phyloP scores from a whole-genome alignment of 768 basidiomycete species.

The Pleurotus giganteus region DNA sequence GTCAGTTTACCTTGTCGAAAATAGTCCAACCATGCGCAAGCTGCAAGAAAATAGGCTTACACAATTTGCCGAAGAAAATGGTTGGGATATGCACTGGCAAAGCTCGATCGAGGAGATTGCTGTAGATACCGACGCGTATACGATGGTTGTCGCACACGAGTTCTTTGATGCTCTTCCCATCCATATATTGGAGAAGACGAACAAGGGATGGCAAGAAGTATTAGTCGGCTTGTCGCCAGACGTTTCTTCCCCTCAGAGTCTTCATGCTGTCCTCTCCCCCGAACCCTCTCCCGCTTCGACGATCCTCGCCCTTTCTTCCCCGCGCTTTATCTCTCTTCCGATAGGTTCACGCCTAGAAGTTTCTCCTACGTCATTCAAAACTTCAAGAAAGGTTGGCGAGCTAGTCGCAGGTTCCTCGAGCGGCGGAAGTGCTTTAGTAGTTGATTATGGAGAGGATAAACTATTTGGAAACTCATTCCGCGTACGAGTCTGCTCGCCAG shows the following conservation, averaged over 20 bases:
- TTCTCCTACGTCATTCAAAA: constrained; percentile 65
- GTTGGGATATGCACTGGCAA: constrained; percentile 63
- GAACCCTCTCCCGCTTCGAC: constrained; percentile 47
- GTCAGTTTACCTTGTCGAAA: constrained; percentile 79
- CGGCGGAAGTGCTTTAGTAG: constrained; percentile 65
- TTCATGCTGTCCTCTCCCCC: constrained; percentile 68
- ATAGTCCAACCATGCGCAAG: constrained; percentile 61
- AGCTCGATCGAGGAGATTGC: constrained; percentile 69
- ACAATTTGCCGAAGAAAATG: constrained; percentile 23
- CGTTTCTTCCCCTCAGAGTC: constrained; percentile 26
- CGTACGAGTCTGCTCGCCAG: constrained; percentile 42
- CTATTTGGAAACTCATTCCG: constrained; percentile 75
- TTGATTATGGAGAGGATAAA: constrained; percentile 86
- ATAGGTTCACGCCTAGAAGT: constrained; percentile 79
- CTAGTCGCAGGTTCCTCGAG: constrained; percentile 39
- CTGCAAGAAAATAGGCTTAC: constrained; percentile 57
- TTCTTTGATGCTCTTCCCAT: constrained; percentile 97
- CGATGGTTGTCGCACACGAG: constrained; percentile 91
- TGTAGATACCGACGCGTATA: constrained; percentile 51
- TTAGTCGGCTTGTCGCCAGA: constrained; percentile 51
- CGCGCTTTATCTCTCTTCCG: constrained; percentile 67
- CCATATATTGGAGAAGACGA: constrained; percentile 81
- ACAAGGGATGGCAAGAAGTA: constrained; percentile 84
- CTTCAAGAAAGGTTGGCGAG: constrained; percentile 66
- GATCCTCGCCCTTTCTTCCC: constrained; percentile 62